Percentiles rank a stretch among this genome's conserved stretches.
These are phyloP conservation scores for Tetracentron sinense DNA, from an alignment of 164 flowering plant species.

Conservation along the genomic window DNA sequence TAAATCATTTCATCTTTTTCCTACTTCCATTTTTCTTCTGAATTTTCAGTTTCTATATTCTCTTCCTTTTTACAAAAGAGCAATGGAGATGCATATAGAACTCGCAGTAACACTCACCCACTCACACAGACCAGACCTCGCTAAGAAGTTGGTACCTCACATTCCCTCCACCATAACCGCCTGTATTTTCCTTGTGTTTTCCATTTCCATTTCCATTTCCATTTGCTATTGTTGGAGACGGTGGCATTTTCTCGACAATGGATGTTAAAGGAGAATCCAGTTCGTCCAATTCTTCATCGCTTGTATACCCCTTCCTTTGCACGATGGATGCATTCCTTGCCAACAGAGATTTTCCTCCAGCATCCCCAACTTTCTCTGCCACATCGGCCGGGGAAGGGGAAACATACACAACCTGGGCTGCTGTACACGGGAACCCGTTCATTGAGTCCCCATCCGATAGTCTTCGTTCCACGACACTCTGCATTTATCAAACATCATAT, in stretches of 20 bases:
- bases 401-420: constrained; percentile 55
- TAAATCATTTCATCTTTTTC: too few relatives aligned
- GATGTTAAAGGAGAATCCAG: constrained; percentile 63
- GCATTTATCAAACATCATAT: constrained; percentile 2
- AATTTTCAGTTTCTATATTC: neutral
- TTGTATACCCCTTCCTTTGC: constrained; percentile 87
- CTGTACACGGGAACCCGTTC: constrained; percentile 68
- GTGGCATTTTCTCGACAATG: constrained; percentile 44
- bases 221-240: constrained; percentile 30
- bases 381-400: constrained; percentile 62
- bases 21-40: neutral
- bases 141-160: constrained; percentile 78
- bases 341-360: constrained; percentile 42
- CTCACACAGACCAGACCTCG: constrained; percentile 65
- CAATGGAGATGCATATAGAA: neutral
- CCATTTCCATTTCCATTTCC: constrained; percentile 35
- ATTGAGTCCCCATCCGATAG: constrained; percentile 45
- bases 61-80: neutral
- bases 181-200: constrained; percentile 12
- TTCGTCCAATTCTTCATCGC: constrained; percentile 93
- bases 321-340: constrained; percentile 59
- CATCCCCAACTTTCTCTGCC: constrained; percentile 71
- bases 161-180: constrained; percentile 25
- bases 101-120: neutral
- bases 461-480: constrained; percentile 62